Base-by-base conservation (phyloP, 495 filamentous ascomycete species). In the Annulohypoxylon maeteangense region DNA sequence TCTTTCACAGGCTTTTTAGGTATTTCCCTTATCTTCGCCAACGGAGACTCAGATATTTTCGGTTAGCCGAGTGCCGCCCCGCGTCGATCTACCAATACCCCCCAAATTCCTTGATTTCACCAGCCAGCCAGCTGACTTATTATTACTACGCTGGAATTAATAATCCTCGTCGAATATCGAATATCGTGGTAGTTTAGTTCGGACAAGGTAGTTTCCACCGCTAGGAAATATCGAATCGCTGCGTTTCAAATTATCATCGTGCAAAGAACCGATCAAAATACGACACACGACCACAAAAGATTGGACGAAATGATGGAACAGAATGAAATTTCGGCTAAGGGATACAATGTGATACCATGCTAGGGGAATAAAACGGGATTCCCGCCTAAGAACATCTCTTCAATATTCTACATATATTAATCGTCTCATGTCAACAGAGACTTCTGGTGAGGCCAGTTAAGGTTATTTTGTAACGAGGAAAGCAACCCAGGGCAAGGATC, bases 101-200 rank as follows among this genome's bases (percentile, higher is more conserved):
- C 29, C 6, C 29, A 16, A 48, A 40, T 40, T 40, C 36, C 40
- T 16, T 18, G 16, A 44, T 44, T 56, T 57, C 36, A 56, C 36
- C 16, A 61, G 58, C 51, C 40, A 66, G 65, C 65, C 68, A 67
- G 68, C 69, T 71, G 63, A 45, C 62, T 71, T 57, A 23, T 53
- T 20, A 61, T 27, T 27, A 11, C 25, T n/a, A 29, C n/a, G 29
- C 20, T 32, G 27, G 29, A 16, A 34, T 7, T 22, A 34, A 23
- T 25, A 25, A 44, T 18, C 20, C 18, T 29, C 22, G 38, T 40
- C 32, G 27, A 65, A 58, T 50, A 58, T 47, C 29, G 51, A 53
- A 32, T 53, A 44, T 54, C 55, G 55, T 51, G 45, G 55, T 31
- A 29, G 36, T 22, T 42, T 66, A 3, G 7, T n/a, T 25, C 25